Base-by-base conservation (phyloP, 768 basidiomycete genomes). In the Strobilomyces echinocephalus region DNA sequence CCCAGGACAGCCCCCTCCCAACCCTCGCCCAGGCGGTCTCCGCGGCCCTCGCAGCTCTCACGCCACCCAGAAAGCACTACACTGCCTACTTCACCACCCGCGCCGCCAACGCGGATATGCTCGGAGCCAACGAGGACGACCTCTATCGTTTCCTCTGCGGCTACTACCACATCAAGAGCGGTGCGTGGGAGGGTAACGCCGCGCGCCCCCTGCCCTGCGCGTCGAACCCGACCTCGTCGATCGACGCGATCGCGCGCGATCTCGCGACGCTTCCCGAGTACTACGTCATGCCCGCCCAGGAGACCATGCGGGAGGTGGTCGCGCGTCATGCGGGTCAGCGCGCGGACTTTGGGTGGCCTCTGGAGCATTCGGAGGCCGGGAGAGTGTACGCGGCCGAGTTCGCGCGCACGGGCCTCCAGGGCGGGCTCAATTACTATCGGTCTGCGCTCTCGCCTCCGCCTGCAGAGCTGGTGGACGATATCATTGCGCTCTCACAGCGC, bases 351-450 rank as follows among this genome's bases (percentile, higher is more conserved):
- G 33, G 63, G 55, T 85, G 83, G 83, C 66, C 84, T 9, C 53
- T 75, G 5, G 76, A 79, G 10, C 73, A 69, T 1, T 80, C 79
- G 45, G 73, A 82, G 12, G 64, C 53, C 0, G 61, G 52, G 24
- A 43, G 10, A 24, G 74, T 81, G 11, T 84, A 82, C 59, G 73
- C 76, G 2, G 58, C 71, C 20, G 77, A 78, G 57, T 86, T 76
- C 53, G 57, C 60, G 0, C 70, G 75, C 39, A 81, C 79, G 2
- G 82, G 84, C 1, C 85, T 85, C 53, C 83, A 84, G 60, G 83
- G 82, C n/a, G 82, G 79, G 26, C 64, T 85, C 49, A 82, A 85
- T 58, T 68, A 75, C 54, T 85, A 85, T 60, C 75, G 83, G 26
- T 69, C 71, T 53, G 58, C 63, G 46, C 56, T 63, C 24, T 49